Evolutionary conservation across 2,329 filamentous ascomycete genomes (phyloP), one percentile per base, ranked within the genome.

Genomic region (Mariannaea elegans): DNA sequence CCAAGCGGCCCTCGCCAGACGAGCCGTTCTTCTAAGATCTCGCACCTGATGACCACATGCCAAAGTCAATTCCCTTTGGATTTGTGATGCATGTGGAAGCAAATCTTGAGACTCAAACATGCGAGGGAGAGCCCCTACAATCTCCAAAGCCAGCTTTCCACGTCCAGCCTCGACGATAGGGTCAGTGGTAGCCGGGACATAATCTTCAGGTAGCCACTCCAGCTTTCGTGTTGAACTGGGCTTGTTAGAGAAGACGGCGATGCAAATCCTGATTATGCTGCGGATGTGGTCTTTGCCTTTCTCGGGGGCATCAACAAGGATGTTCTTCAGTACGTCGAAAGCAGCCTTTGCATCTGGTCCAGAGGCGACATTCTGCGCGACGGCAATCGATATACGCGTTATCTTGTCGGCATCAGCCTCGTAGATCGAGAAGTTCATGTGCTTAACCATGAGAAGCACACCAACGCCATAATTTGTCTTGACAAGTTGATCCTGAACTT

Each of bases 1-100:
- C 85, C 85, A 87, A 7, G 78, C 79, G 49, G 75, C 76, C 53
- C 83, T 78, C 4, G 84, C 83, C 58, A 72, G 65, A 51, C 84
- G 76, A 16, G 85, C 84, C 45, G 76, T 76, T 55, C 76, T 80
- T 45, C 85, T 77, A 42, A 87, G 77, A 60, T 84, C 83, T 42
- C 85, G 76, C 8, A 85, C 81, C 6, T 75, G 71, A 63, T 87
- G 84, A 2, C 84, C 85, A 48, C 84, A 85, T 1, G 84, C 83
- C 8, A 75, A 65, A 2, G 80, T 79, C 59, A 87, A 67, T 50
- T 83, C 78, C 4, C 81, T 75, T 59, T 80, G 76, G 41, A 85
- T 77, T 51, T 73, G 74, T 24, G 77, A 76, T 41, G 78, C 77
- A 63, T 80, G 77, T 0, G 80, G 74, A 47, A 84, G 64, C 18